A percentile compares a stretch with the other conserved stretches of the same genome.
Conservation (phyloP, 495 filamentous ascomycete species). For the Xylaria intraflava region DNA sequence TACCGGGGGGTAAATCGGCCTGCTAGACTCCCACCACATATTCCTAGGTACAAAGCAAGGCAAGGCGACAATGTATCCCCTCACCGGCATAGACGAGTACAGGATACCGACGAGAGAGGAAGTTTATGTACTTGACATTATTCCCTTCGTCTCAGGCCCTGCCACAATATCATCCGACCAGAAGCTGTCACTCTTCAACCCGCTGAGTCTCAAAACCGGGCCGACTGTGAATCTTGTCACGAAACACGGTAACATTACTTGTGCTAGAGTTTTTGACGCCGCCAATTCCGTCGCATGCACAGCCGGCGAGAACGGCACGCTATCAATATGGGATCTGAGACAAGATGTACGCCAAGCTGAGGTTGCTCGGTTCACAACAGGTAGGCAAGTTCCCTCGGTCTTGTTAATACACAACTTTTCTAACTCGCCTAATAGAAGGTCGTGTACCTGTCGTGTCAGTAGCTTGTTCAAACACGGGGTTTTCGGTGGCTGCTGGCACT, state of each 20-base stretch:
- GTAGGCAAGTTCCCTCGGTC: constrained; percentile 43
- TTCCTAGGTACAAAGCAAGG: neutral
- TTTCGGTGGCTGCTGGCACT: constrained; percentile 66
- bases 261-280: constrained; percentile 41
- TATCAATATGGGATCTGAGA: constrained; percentile 54
- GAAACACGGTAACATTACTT: constrained; percentile 51
- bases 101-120: constrained; percentile 35
- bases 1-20: no score
- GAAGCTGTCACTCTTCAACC: constrained; percentile 50
- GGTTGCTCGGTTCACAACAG: constrained; percentile 40
- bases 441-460: constrained; percentile 59
- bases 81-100: constrained; percentile 36
- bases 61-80: constrained; percentile 37
- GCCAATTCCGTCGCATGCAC: constrained; percentile 44
- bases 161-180: constrained; percentile 49
- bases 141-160: constrained; percentile 38
- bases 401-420: constrained; percentile 22
- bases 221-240: constrained; percentile 37
- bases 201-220: constrained; percentile 34
- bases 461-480: constrained; percentile 50
- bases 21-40: no score
- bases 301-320: constrained; percentile 55
- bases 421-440: constrained; percentile 23
- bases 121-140: constrained; percentile 48
- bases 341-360: constrained; percentile 26